Conservation (phyloP, 2,329 filamentous ascomycete species). For the Diaporthe destruens region DNA sequence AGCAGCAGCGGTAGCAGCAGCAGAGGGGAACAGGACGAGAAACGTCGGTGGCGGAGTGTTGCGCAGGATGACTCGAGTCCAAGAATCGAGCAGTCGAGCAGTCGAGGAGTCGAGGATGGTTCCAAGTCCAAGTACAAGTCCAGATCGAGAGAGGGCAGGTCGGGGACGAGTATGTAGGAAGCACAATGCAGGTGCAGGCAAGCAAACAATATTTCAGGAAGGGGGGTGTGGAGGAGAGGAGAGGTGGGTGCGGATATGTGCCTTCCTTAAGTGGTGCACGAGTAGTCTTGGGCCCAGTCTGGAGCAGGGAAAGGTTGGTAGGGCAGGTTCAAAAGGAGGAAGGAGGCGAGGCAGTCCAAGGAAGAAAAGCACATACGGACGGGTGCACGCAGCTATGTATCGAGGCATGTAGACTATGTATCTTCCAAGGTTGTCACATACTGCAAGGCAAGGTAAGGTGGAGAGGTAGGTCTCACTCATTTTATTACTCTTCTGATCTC, state of each 20-base stretch:
- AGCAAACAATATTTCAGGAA: constrained; percentile 28
- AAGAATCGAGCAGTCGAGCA: background rate
- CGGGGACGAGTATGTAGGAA: constrained; percentile 2
- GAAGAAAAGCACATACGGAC: background rate
- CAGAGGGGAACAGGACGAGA: background rate
- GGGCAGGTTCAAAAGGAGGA: background rate
- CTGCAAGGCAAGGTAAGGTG: background rate
- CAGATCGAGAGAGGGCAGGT: constrained; percentile 3
- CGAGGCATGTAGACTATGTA: background rate
- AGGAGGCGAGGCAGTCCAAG: background rate
- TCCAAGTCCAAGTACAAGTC: background rate
- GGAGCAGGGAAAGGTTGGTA: background rate
- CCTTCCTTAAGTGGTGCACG: constrained; percentile 28
- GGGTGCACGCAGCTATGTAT: constrained; percentile 22
- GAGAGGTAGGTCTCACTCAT: constrained; percentile 23
- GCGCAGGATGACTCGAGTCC: background rate
- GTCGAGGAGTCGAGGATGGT: background rate
- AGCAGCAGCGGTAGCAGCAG: background rate
- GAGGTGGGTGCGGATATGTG: constrained; percentile 21
- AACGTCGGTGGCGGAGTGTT: background rate
- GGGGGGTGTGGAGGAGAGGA: constrained; percentile 2
- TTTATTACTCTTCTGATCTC: background rate
- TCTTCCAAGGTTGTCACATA: constrained; percentile 4
- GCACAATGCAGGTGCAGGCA: background rate
- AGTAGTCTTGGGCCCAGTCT: constrained; percentile 6